These are phyloP conservation scores for Elasticomyces elasticus DNA, from an alignment of 495 filamentous ascomycete species.

Conservation along the genomic window DNA sequence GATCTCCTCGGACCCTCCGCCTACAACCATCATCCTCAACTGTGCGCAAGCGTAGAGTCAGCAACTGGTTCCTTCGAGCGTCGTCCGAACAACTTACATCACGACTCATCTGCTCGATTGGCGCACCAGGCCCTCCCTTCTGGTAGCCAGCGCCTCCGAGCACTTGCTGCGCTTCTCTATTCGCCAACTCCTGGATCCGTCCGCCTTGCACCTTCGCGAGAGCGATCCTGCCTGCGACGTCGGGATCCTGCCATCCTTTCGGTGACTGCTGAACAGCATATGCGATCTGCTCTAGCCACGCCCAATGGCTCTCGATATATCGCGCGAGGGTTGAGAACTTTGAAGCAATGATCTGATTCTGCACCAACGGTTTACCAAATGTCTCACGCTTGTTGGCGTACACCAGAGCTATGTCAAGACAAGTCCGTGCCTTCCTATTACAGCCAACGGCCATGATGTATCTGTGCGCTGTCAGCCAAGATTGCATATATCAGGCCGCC, in stretches of 20 bases:
- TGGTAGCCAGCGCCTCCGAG: conserved; percentile 46
- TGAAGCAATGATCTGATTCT: conserved; percentile 30
- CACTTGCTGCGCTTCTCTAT: conserved; percentile 52
- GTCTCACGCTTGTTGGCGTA: conserved; percentile 33
- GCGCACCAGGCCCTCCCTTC: conserved; percentile 28
- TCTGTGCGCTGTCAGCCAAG: background rate
- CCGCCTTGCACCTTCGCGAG: conserved; percentile 49
- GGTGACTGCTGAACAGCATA: conserved; percentile 29
- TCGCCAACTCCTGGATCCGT: conserved; percentile 45
- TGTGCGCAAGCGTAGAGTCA: background rate
- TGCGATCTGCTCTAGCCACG: conserved; percentile 40
- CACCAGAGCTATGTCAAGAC: conserved; percentile 23
- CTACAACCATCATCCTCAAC: conserved; percentile 32
- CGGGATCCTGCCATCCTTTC: conserved; percentile 29
- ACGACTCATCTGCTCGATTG: conserved; percentile 32
- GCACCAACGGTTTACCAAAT: conserved; percentile 32
- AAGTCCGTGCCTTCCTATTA: conserved; percentile 31
- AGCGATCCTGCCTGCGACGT: conserved; percentile 32
- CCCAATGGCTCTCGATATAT: conserved; percentile 33
- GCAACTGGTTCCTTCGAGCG: background rate
- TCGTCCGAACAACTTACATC: conserved; percentile 15
- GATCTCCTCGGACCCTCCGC: conserved; percentile 34
- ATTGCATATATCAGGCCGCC: background rate
- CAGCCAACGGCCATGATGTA: conserved; percentile 32
- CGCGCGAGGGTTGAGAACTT: conserved; percentile 32